phyloP scores from a whole-genome alignment of 2,329 filamentous ascomycete species.

The Talaromyces piceae region DNA sequence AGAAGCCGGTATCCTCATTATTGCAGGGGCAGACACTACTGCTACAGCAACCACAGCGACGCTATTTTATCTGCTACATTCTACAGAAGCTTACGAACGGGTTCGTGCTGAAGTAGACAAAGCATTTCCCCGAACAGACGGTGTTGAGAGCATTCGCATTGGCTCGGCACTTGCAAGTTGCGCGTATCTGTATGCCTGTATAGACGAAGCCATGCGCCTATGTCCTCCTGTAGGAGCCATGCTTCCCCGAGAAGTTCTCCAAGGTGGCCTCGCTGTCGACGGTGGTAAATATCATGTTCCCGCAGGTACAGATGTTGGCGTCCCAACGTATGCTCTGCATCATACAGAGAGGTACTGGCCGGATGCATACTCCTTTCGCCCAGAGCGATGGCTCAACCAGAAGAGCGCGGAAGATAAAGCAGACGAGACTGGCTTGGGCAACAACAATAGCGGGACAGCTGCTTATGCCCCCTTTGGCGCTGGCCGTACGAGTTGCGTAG shows the following conservation, averaged over 20 bases:
- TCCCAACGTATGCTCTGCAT: constrained; percentile 26
- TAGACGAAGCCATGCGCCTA: constrained; percentile 4
- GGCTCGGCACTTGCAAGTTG: background rate
- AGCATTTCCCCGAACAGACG: background rate
- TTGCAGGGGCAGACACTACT: constrained; percentile 1
- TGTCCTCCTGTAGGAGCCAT: constrained; percentile 10
- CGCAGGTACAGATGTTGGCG: constrained; percentile 24
- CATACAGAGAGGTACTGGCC: constrained; percentile 26
- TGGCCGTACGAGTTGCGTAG: constrained; percentile 16
- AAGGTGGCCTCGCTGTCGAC: constrained; percentile 25
- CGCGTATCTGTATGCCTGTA: background rate
- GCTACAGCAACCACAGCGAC: background rate
- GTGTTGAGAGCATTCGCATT: background rate
- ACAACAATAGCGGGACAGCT: background rate
- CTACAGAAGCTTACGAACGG: background rate
- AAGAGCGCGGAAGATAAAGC: background rate
- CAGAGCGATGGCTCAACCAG: constrained; percentile 29
- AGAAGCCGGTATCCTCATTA: background rate
- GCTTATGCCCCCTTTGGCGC: constrained; percentile 13
- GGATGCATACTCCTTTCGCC: constrained; percentile 22
- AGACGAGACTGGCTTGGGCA: background rate
- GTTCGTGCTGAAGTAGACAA: background rate
- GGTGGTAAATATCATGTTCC: constrained; percentile 20
- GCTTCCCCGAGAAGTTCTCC: constrained; percentile 24
- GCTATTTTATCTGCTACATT: background rate